Evolutionary conservation across 2,329 filamentous ascomycete species (phyloP).

Genomic region (Cephalotrichum gorgonifer): DNA sequence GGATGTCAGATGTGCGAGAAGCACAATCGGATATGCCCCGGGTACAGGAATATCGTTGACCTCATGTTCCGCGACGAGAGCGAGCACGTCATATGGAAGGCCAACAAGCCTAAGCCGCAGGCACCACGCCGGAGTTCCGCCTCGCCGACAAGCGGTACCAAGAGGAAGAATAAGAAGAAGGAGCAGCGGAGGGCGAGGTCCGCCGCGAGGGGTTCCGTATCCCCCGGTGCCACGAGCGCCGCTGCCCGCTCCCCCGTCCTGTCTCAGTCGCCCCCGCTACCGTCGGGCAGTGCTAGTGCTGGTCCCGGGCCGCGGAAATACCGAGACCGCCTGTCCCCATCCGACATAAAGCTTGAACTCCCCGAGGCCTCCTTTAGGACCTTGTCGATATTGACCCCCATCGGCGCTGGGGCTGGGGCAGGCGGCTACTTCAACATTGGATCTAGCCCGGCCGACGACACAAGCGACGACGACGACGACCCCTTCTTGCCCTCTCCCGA

Average conservation of each 20-base stretch:
- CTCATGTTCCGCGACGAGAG: conserved; percentile 50
- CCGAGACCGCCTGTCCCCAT: background rate
- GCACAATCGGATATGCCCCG: conserved; percentile 39
- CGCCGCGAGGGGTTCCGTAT: background rate
- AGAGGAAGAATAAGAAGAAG: conserved; percentile 1
- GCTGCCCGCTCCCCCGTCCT: background rate
- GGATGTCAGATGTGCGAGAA: conserved; percentile 45
- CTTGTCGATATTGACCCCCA: conserved; percentile 2
- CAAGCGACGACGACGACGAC: conserved; percentile 15
- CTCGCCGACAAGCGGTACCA: background rate
- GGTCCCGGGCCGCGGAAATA: background rate
- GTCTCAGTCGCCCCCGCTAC: background rate
- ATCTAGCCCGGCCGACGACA: background rate
- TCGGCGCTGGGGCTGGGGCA: background rate
- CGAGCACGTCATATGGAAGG: conserved; percentile 43
- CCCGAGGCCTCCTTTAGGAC: background rate
- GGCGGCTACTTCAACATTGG: background rate
- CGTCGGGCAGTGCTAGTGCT: background rate
- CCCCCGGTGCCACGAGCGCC: background rate
- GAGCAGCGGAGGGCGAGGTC: background rate
- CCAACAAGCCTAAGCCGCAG: conserved; percentile 19
- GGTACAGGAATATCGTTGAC: conserved; percentile 44
- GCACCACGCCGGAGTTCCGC: background rate
- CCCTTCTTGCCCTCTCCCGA: conserved; percentile 19
- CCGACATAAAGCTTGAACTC: background rate